Evolutionary conservation across 768 basidiomycete genomes (phyloP).

Genomic region (Calvatia gigantea): DNA sequence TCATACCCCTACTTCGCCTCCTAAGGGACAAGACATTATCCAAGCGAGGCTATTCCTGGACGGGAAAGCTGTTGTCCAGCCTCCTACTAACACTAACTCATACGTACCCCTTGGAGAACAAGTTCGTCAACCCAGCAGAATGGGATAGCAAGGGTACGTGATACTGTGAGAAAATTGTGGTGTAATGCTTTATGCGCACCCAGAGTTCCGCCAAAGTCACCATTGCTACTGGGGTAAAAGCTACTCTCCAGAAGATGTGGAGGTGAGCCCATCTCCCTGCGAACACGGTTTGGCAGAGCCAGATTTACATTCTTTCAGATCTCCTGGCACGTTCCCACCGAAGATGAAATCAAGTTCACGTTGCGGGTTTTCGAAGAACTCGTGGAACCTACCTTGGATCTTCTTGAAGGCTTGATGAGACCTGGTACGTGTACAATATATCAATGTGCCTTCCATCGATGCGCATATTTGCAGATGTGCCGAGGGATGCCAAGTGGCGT

Average conservation of each 20-base stretch:
- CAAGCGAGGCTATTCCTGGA: slow-evolving; percentile 81
- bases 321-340: slow-evolving; percentile 74
- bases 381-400: slow-evolving; percentile 57
- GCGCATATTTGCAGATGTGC: slow-evolving; percentile 28
- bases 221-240: slow-evolving; percentile 79
- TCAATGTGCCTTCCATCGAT: slow-evolving; percentile 3
- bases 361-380: slow-evolving; percentile 65
- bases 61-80: slow-evolving; percentile 72
- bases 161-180: background rate
- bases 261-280: slow-evolving; percentile 35
- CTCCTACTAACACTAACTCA: slow-evolving; percentile 72
- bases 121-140: slow-evolving; percentile 74
- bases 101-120: slow-evolving; percentile 78
- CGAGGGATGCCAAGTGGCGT: slow-evolving; percentile 65
- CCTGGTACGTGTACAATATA: slow-evolving; percentile 33
- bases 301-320: slow-evolving; percentile 35
- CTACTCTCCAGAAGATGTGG: slow-evolving; percentile 66
- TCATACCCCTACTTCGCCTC: slow-evolving; percentile 56
- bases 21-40: slow-evolving; percentile 71
- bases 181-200: slow-evolving; percentile 3
- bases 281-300: background rate
- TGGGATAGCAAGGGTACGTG: slow-evolving; percentile 66
- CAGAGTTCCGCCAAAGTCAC: slow-evolving; percentile 69
- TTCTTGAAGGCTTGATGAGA: slow-evolving; percentile 54
- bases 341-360: slow-evolving; percentile 71